phyloP scores from a whole-genome alignment of 2,329 filamentous ascomycete genomes.

The Neofusicoccum sp. region DNA sequence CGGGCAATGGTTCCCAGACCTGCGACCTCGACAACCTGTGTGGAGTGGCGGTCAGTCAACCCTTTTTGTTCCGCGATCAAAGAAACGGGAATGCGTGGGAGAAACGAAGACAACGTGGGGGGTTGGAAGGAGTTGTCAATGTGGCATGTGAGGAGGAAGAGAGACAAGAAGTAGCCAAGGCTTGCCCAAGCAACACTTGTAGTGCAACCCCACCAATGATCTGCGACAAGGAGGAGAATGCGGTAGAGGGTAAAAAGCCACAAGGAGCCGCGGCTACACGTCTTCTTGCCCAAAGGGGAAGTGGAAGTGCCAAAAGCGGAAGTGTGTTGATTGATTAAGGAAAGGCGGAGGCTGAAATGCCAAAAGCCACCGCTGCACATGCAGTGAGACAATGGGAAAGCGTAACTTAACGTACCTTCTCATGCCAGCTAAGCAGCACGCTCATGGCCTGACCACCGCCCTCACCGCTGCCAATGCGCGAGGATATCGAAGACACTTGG shows the following conservation, averaged over 20 bases:
- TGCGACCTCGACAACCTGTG: slow-evolving; percentile 79
- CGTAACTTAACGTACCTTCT: slow-evolving; percentile 59
- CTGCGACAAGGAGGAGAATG: slow-evolving; percentile 10
- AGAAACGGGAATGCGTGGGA: slow-evolving; percentile 9
- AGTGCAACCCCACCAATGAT: slow-evolving; percentile 14
- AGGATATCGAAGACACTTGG: slow-evolving; percentile 66
- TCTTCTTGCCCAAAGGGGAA: not conserved
- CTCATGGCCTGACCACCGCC: slow-evolving; percentile 90
- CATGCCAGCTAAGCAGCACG: slow-evolving; percentile 95
- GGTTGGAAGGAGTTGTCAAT: not conserved
- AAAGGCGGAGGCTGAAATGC: not conserved
- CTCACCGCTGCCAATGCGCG: slow-evolving; percentile 55
- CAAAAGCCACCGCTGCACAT: slow-evolving; percentile 1
- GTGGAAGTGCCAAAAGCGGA: slow-evolving; percentile 8
- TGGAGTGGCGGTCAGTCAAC: not conserved
- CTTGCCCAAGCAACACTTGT: slow-evolving; percentile 1
- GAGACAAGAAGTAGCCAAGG: not conserved
- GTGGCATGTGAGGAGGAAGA: not conserved
- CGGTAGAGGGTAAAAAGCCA: slow-evolving; percentile 3
- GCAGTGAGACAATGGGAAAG: slow-evolving; percentile 7
- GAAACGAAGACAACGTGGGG: not conserved
- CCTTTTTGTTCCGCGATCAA: not conserved
- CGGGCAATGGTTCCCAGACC: slow-evolving; percentile 85
- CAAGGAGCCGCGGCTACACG: slow-evolving; percentile 9
- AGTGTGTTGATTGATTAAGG: slow-evolving; percentile 8